These are phyloP conservation scores for Eucalyptus polyanthemos DNA, from an alignment of 345 rosid genomes.

Conservation along the genomic window DNA sequence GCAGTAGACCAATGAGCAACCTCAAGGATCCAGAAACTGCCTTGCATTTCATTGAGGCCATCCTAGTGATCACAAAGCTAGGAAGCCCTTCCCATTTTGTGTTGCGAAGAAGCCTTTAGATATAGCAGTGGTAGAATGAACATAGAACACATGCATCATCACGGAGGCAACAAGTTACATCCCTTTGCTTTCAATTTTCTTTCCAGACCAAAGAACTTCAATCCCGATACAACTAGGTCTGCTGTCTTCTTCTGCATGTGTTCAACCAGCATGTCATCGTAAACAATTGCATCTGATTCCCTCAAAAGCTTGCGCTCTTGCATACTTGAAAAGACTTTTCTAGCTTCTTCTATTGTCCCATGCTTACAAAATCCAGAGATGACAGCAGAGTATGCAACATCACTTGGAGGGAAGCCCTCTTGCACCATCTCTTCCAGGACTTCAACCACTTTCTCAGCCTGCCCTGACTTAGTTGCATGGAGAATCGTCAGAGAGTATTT, in stretches of 20 bases:
- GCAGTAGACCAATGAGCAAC: background rate
- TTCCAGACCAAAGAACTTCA: constrained; percentile 84
- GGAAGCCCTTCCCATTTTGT: background rate
- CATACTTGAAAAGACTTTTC: constrained; percentile 53
- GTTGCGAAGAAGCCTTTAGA: background rate
- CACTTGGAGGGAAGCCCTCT: constrained; percentile 45
- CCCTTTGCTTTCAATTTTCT: constrained; percentile 75
- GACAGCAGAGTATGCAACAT: constrained; percentile 50
- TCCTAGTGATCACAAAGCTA: background rate
- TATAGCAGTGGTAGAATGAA: background rate
- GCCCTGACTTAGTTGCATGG: constrained; percentile 45
- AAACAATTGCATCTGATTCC: constrained; percentile 60
- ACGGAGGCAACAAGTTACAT: constrained; percentile 4
- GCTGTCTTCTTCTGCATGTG: constrained; percentile 82
- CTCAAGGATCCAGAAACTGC: background rate
- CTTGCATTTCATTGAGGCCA: background rate
- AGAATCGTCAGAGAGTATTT: constrained; percentile 52
- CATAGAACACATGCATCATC: background rate
- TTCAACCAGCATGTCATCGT: constrained; percentile 70
- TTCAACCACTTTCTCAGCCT: constrained; percentile 46
- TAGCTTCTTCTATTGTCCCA: constrained; percentile 67
- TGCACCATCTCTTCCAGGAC: constrained; percentile 69
- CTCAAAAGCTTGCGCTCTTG: constrained; percentile 33
- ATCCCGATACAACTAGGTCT: constrained; percentile 56
- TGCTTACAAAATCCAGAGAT: constrained; percentile 71